Conservation (phyloP, 2,329 filamentous ascomycete genomes). For the Trichoderma endophyticum region DNA sequence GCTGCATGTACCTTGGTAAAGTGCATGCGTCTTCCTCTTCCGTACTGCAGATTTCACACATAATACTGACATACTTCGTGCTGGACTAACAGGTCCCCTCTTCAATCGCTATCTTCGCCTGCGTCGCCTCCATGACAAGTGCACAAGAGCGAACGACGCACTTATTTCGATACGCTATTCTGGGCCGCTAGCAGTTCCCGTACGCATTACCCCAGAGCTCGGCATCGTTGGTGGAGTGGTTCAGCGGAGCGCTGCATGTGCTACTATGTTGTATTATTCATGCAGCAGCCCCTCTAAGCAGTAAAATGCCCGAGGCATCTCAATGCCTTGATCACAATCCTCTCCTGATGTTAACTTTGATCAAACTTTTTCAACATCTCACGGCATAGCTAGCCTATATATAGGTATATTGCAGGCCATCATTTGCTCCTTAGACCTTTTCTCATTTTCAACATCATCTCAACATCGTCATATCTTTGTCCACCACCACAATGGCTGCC, state of each 20-base stretch:
- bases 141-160: background rate
- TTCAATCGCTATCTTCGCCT: background rate
- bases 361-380: background rate
- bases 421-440: background rate
- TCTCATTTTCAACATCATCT: background rate
- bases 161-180: background rate
- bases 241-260: background rate
- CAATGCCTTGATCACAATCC: background rate
- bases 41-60: background rate
- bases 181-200: background rate
- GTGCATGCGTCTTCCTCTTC: background rate
- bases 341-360: background rate
- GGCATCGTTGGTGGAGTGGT: background rate
- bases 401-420: background rate
- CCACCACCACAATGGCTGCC: background rate
- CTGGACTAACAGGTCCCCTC: background rate
- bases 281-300: background rate
- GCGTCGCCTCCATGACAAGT: background rate
- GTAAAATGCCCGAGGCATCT: background rate
- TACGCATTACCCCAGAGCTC: background rate
- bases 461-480: background rate
- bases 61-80: background rate
- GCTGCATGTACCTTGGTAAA: background rate
- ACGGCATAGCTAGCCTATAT: background rate
- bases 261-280: background rate